These are phyloP conservation scores for Picea glauca DNA, from an alignment of 75 land plant species.

Conservation along the genomic window DNA sequence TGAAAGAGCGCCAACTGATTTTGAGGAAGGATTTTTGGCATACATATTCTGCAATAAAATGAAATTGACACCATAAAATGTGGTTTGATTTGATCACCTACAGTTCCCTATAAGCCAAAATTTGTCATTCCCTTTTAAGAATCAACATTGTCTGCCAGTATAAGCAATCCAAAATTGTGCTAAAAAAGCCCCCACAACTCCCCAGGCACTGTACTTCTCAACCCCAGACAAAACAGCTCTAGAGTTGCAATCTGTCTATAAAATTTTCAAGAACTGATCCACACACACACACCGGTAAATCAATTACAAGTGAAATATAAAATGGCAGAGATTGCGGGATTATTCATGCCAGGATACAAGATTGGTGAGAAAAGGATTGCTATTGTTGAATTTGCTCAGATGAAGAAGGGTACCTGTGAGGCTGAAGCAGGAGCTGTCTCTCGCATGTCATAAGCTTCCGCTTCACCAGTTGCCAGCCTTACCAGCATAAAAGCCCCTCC, in stretches of 20 bases:
- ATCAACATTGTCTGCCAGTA: not conserved
- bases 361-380: not conserved
- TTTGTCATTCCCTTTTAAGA: not conserved
- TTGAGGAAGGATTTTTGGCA: slow-evolving; percentile 31
- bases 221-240: not conserved
- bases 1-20: slow-evolving; percentile 51
- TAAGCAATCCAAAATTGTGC: not conserved
- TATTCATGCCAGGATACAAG: not conserved
- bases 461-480: slow-evolving; percentile 36
- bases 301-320: not conserved
- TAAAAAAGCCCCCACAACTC: not conserved
- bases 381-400: not conserved
- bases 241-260: not conserved
- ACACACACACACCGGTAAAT: not conserved
- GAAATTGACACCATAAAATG: not conserved
- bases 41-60: slow-evolving; percentile 65
- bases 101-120: not conserved
- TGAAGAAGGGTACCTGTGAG: slow-evolving; percentile 36
- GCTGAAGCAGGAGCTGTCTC: slow-evolving; percentile 74
- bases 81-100: not conserved
- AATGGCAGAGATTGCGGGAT: not conserved
- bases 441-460: slow-evolving; percentile 57
- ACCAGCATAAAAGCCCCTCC: slow-evolving; percentile 84
- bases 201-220: not conserved
- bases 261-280: not conserved